Base-by-base conservation (phyloP, 2,329 filamentous ascomycete genomes). In the Penicillium sclerotiorum region DNA sequence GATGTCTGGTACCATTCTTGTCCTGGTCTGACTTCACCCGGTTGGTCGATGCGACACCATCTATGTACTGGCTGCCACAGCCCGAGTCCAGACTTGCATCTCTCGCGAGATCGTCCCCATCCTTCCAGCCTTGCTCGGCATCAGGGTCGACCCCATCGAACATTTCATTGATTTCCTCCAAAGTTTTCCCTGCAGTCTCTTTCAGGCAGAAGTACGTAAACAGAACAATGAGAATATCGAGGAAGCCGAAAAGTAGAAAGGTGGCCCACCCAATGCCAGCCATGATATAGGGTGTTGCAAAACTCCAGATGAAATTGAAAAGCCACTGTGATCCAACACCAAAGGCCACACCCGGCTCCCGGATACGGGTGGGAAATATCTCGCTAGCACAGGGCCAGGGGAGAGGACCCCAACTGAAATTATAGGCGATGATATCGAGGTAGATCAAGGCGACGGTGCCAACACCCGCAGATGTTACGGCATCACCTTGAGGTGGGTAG, bases 171-270 rank as follows among this genome's bases (percentile, higher is more conserved):
- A 84, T 71, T 65, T 84, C 81, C 30, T 76, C 79, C 44, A 80
- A 78, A 0, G 78, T 80, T 30, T 78, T 73, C 6, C 75, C 79
- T 49, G 75, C 77, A 13, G 81, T 79, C 69, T 84, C 82, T 4
- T 80, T 80, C 5, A 81, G 68, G 15, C 75, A 77, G 59, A 79
- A 79, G 51, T 71, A 80, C 0, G 79, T 77, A 73, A 81, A 84
- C 1, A 73, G 42, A 2, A 76, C 65, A 27, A 77, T 78, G 3
- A 74, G 12, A 3, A 77, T 54, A 55, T 78, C 78, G 9, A 77
- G 71, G 15, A 68, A 52, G 4, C 70, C 73, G 53, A 76, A 70
- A 50, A 75, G 54, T 54, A 73, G 30, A 69, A 81, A 44, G 65
- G 73, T 69, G 68, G 77, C 60, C 77, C 80, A 56, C 65, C 76